Conservation (phyloP, 352 stramenopile genomes). For the Globisporangium viniferum region DNA sequence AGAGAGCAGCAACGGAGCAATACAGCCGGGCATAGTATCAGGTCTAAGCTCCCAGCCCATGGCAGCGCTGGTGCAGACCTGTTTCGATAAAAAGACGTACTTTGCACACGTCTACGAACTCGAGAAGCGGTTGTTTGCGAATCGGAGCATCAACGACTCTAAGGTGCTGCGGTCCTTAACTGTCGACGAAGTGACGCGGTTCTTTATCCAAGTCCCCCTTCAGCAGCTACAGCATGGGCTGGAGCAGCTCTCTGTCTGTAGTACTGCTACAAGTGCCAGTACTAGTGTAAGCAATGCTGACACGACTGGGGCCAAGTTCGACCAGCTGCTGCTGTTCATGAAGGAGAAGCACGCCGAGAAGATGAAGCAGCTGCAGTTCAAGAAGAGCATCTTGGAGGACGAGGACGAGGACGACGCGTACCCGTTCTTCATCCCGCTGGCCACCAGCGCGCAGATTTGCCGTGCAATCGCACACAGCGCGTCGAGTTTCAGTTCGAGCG, state of each 20-base stretch:
- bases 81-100: conserved; percentile 62
- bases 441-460: conserved; percentile 65
- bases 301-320: background rate
- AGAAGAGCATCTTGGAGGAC: conserved; percentile 21
- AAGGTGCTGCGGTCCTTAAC: conserved; percentile 36
- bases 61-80: conserved; percentile 46
- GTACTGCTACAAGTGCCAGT: background rate
- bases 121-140: conserved; percentile 36
- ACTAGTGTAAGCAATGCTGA: conserved; percentile 2
- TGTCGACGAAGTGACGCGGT: conserved; percentile 37
- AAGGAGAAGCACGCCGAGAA: conserved; percentile 12
- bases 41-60: conserved; percentile 25
- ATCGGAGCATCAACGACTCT: conserved; percentile 39
- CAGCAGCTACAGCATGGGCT: conserved; percentile 28
- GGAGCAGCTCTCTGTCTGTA: conserved; percentile 14
- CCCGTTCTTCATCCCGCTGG: conserved; percentile 49
- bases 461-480: conserved; percentile 61
- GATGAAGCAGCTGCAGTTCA: conserved; percentile 1
- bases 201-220: conserved; percentile 50
- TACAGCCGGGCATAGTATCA: background rate
- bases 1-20: background rate
- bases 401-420: conserved; percentile 42
- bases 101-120: conserved; percentile 62
- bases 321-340: conserved; percentile 14
- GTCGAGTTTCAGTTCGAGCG: conserved; percentile 53